Conservation (phyloP, 345 rosid genomes). For the Citrus australasica region DNA sequence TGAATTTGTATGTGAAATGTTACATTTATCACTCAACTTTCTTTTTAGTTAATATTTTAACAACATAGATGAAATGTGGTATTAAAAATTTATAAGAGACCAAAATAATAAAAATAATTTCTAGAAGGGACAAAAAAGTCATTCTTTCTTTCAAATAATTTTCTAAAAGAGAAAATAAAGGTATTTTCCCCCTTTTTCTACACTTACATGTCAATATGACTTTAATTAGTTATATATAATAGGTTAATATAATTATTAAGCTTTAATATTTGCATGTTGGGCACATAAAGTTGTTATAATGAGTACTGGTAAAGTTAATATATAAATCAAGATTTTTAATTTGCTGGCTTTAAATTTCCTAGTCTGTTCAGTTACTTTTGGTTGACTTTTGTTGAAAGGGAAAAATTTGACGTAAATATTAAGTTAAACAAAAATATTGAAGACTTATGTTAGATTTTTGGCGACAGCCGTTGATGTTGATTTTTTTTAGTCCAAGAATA, state of each 20-base stretch:
- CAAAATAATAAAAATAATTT: too few relatives aligned
- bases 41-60: too few relatives aligned
- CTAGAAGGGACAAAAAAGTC: too few relatives aligned
- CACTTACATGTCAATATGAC: not conserved
- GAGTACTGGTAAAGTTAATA: not conserved
- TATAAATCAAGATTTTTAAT: not conserved
- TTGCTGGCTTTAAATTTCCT: not conserved
- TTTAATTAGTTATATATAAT: too few relatives aligned
- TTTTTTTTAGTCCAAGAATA: not conserved
- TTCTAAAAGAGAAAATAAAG: too few relatives aligned
- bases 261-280: not conserved
- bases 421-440: conserved; percentile 7
- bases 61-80: too few relatives aligned
- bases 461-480: not conserved
- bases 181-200: not conserved
- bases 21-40: too few relatives aligned
- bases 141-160: too few relatives aligned
- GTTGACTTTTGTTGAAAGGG: not conserved
- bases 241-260: too few relatives aligned
- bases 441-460: not conserved
- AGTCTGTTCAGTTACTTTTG: not conserved
- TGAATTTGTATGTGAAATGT: too few relatives aligned
- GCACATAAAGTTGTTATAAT: not conserved
- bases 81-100: too few relatives aligned
- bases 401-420: not conserved